Evolutionary conservation across 2,329 filamentous ascomycete species (phyloP).

Genomic region (Polytolypa hystricis): DNA sequence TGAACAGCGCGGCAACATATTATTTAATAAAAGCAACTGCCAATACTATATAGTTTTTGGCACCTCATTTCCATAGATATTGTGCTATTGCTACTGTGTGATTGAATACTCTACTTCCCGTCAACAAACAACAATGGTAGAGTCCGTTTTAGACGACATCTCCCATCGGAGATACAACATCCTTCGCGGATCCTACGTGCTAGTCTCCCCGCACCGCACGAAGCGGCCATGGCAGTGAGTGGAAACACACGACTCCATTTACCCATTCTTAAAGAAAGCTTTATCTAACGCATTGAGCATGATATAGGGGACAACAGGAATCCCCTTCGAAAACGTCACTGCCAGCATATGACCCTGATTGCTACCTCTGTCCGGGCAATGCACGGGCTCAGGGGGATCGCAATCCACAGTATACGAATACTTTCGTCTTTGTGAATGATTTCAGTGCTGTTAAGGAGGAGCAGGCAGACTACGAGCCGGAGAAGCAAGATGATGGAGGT

Average conservation of each 20-base stretch:
- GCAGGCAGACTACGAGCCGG: slow-evolving; percentile 63
- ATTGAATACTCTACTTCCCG: too few species aligned
- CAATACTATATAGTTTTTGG: too few species aligned
- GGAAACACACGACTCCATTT: not conserved
- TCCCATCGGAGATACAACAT: slow-evolving; percentile 92
- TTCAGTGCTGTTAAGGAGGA: slow-evolving; percentile 94
- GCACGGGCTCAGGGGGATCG: slow-evolving; percentile 71
- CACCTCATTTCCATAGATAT: too few species aligned
- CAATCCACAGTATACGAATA: slow-evolving; percentile 78
- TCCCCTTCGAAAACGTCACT: slow-evolving; percentile 54
- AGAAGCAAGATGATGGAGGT: slow-evolving; percentile 38
- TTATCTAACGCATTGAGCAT: slow-evolving; percentile 9
- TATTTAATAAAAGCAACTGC: too few species aligned
- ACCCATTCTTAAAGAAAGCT: not conserved
- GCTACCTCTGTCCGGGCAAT: slow-evolving; percentile 91
- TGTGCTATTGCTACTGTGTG: too few species aligned
- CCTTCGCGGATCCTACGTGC: slow-evolving; percentile 76
- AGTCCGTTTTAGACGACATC: slow-evolving; percentile 81
- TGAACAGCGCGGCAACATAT: too few species aligned
- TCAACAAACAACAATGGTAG: slow-evolving; percentile 53
- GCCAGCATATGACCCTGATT: slow-evolving; percentile 78
- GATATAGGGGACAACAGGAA: slow-evolving; percentile 64
- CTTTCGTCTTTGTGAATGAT: slow-evolving; percentile 94
- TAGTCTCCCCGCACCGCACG: slow-evolving; percentile 91
- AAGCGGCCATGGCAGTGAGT: slow-evolving; percentile 97